These are phyloP conservation scores for Boletus reticulatus DNA, from an alignment of 768 basidiomycete genomes.

Conservation along the genomic window DNA sequence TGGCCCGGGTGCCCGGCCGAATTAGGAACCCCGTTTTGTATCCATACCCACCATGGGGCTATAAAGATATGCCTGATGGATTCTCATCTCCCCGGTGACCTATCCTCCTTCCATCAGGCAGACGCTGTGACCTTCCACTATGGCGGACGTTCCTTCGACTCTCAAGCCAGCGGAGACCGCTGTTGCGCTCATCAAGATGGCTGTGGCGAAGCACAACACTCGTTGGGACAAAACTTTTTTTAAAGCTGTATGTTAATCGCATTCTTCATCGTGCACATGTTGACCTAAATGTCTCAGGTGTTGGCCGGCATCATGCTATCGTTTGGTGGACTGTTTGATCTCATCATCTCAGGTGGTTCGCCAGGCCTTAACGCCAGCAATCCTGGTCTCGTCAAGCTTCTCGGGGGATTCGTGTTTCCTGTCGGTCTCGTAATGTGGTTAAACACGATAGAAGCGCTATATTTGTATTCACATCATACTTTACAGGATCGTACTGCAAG, in stretches of 20 bases:
- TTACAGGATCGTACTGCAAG: conserved; percentile 68
- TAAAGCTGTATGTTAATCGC: conserved; percentile 56
- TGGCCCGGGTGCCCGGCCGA: background rate
- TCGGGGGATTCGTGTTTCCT: conserved; percentile 70
- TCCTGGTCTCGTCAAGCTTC: conserved; percentile 65
- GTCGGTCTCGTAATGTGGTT: conserved; percentile 73
- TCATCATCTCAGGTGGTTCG: conserved; percentile 62
- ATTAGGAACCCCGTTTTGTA: conserved; percentile 9
- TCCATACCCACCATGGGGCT: background rate
- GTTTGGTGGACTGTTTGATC: conserved; percentile 64
- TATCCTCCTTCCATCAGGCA: conserved; percentile 2
- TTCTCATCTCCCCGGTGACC: background rate
- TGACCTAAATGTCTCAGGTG: conserved; percentile 40
- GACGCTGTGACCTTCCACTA: conserved; percentile 2
- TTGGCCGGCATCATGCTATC: conserved; percentile 72
- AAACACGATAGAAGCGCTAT: background rate
- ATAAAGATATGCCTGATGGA: conserved; percentile 17
- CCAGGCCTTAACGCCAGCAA: conserved; percentile 47
- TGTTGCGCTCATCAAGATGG: conserved; percentile 51
- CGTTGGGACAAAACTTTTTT: conserved; percentile 59
- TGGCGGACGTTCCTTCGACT: conserved; percentile 39
- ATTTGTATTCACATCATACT: background rate
- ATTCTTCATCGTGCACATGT: background rate
- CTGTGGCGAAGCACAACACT: conserved; percentile 61
- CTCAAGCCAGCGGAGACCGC: conserved; percentile 61